Evolutionary conservation across 2,329 filamentous ascomycete species (phyloP).

Genomic region (Chrysoporthe cubensis): DNA sequence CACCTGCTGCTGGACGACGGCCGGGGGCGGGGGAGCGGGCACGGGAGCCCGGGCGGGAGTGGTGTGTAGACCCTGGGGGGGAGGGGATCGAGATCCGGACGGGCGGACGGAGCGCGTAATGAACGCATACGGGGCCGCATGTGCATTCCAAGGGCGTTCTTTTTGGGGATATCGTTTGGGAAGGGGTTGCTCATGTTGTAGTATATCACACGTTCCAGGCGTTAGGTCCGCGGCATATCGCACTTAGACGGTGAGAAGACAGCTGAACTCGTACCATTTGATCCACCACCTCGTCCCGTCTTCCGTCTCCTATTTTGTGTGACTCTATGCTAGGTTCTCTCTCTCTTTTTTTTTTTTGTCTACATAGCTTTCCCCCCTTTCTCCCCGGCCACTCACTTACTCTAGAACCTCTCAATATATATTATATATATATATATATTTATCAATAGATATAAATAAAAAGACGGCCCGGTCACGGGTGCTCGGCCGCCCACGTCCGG

Average conservation of each 20-base stretch:
- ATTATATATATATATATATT: neutral
- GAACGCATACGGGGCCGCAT: neutral
- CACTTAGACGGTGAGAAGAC: neutral
- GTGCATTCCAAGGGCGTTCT: conserved; percentile 22
- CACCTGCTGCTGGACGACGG: conserved; percentile 80
- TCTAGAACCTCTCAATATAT: neutral
- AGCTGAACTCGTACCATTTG: neutral
- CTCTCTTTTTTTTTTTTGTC: neutral
- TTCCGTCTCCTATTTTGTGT: neutral
- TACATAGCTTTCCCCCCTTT: neutral
- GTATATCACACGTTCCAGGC: neutral
- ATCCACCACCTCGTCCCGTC: neutral
- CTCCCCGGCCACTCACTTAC: neutral
- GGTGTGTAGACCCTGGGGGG: conserved; percentile 6
- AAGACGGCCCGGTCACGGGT: conserved; percentile 37
- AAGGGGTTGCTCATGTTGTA: neutral
- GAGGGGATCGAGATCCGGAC: neutral
- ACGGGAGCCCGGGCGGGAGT: conserved; percentile 33
- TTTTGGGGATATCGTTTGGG: neutral
- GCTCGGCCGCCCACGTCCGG: conserved; percentile 68
- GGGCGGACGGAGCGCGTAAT: no score
- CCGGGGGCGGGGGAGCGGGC: conserved; percentile 34
- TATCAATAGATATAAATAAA: no score
- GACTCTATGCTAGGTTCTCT: neutral
- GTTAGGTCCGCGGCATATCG: neutral